Base-by-base conservation (phyloP, 2,329 filamentous ascomycete genomes). In the Delphinella strobiligena region DNA sequence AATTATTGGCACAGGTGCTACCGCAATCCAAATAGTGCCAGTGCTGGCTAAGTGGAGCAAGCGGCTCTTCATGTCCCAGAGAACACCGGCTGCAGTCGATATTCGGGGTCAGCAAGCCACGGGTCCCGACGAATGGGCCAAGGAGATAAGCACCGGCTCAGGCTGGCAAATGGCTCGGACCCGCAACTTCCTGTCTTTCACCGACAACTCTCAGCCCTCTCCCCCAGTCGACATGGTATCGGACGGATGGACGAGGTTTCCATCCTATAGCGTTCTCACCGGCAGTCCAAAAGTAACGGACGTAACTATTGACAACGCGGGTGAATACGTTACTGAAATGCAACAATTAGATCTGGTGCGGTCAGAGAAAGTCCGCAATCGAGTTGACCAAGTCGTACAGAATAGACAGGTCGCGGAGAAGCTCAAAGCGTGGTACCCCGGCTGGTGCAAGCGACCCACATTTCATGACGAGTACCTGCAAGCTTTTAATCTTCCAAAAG, bases 391-490 rank as follows among this genome's bases (percentile, higher is more conserved):
- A 0, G 54, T 69, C 14, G 74, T 80, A n/a, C 54, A 66, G 29
- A 66, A 79, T 47, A 54, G 54, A 9, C 54, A 53, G 2, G 72
- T 67, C 0, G 75, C 75, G 0, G 62, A 64, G 19, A 62, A 55
- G 2, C 61, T 80, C 4, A 72, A 75, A 50, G 61, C 74, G 0
- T 78, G 72, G 71, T 81, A 80, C 49, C 66, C 71, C 0, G 55
- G 58, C 0, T 78, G 71, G 67, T 81, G 77, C 61, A 81, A 81
- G 53, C 67, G 77, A 0, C 75, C 76, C 0, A 68, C 62, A 31
- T 80, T 78, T 55, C 72, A 74, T 54, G 72, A 80, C 48, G 63
- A 68, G 4, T 80, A 76, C 48, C 64, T 80, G 0, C 50, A 62
- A 2, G 48, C 68, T 0, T 81, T 80, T 64, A 82, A 82, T 55